Evolutionary conservation across 306 rosid genomes (phyloP).

Genomic region (Elaeagnus macrophylla): DNA sequence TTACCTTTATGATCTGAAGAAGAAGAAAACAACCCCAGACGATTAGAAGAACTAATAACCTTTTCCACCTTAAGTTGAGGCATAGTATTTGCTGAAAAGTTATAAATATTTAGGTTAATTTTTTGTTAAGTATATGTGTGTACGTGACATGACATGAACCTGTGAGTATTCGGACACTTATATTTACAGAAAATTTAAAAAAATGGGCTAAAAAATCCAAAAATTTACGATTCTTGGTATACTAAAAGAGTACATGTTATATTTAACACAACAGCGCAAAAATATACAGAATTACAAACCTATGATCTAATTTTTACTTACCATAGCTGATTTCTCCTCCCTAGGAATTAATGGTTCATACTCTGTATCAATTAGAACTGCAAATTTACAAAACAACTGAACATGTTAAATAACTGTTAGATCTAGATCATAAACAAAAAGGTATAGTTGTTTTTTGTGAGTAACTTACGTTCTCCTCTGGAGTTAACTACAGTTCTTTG

Average conservation of each 20-base stretch:
- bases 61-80: conserved; percentile 66
- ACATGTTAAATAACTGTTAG: not conserved
- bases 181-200: no score
- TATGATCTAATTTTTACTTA: conserved; percentile 16
- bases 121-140: no score
- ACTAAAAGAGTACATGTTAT: no score
- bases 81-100: conserved; percentile 48
- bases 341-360: conserved; percentile 45
- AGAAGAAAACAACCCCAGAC: conserved; percentile 63
- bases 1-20: conserved; percentile 71
- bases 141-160: no score
- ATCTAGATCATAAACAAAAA: not conserved
- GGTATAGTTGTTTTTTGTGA: not conserved
- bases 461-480: conserved; percentile 37
- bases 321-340: conserved; percentile 50
- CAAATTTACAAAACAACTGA: conserved; percentile 8
- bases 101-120: conserved; percentile 1
- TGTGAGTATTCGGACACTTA: no score
- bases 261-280: no score
- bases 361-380: conserved; percentile 51
- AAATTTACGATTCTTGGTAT: no score
- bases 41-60: conserved; percentile 29
- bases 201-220: no score
- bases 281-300: not conserved
- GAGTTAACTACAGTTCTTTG: conserved; percentile 31